Conservation (phyloP, 1,284 basidiomycete genomes). For the Puccinia novopanici region DNA sequence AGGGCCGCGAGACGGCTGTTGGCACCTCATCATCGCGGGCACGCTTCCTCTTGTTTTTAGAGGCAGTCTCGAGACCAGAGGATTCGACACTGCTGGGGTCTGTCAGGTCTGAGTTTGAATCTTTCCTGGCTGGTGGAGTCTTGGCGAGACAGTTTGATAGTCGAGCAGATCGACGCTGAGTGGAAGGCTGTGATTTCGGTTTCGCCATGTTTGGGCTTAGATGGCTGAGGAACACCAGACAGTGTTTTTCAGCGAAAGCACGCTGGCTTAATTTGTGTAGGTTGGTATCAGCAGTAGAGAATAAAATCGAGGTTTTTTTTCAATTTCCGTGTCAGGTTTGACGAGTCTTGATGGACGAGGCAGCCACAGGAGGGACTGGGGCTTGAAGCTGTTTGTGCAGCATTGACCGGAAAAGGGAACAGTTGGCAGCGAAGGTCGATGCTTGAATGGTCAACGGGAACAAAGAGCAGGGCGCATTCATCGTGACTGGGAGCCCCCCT, state of each 20-base stretch:
- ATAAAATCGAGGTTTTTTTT: neutral
- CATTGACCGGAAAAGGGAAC: no score
- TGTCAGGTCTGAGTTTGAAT: neutral
- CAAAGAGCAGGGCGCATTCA: no score
- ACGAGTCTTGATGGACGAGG: neutral
- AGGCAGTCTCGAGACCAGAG: neutral
- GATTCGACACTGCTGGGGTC: slow-evolving; percentile 16
- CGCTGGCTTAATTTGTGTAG: neutral
- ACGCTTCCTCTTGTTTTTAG: slow-evolving; percentile 23
- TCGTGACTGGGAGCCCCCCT: no score
- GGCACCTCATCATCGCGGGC: neutral
- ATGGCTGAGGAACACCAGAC: no score
- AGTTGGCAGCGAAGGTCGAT: no score
- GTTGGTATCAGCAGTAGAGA: no score
- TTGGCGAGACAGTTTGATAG: slow-evolving; percentile 17
- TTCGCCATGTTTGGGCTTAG: neutral
- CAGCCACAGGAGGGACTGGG: neutral
- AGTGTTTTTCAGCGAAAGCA: neutral
- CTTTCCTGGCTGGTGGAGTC: slow-evolving; percentile 7
- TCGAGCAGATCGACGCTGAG: slow-evolving; percentile 25
- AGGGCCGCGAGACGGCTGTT: neutral
- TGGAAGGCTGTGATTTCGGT: neutral
- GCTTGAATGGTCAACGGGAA: no score
- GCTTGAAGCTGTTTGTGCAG: no score
- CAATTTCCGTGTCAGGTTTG: neutral